Evolutionary conservation across 139 green algal genomes (phyloP).

Genomic region (Volvox reticuliferus): DNA sequence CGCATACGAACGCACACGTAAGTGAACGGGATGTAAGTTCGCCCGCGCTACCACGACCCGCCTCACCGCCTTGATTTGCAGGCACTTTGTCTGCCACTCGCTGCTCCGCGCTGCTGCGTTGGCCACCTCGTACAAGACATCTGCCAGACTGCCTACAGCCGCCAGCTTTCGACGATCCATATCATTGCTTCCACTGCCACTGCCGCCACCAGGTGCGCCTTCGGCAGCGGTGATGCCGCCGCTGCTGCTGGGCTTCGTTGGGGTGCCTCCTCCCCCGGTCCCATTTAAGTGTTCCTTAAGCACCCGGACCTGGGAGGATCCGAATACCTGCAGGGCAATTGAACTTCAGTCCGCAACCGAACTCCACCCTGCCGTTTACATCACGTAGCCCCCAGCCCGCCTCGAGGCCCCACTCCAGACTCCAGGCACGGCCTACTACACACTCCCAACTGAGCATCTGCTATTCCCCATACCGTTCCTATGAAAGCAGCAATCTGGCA

Average conservation of each 20-base stretch:
- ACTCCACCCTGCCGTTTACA: no score
- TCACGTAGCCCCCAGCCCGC: no score
- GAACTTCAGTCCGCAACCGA: no score
- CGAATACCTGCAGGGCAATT: conserved; percentile 52
- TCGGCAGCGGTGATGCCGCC: not conserved
- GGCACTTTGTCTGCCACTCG: conserved; percentile 33
- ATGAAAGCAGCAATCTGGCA: not conserved
- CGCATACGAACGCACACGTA: no score
- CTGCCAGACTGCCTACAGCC: conserved; percentile 33
- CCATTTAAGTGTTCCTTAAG: conserved; percentile 45
- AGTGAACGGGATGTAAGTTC: no score
- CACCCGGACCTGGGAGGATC: conserved; percentile 52
- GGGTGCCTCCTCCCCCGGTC: not conserved
- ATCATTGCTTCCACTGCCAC: not conserved
- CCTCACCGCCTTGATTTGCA: conserved; percentile 25
- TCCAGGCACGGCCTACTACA: no score
- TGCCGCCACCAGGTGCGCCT: not conserved
- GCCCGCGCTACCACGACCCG: not conserved
- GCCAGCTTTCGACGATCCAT: conserved; percentile 32
- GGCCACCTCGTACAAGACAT: conserved; percentile 46
- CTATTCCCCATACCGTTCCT: no score
- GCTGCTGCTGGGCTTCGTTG: not conserved
- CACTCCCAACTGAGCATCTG: no score
- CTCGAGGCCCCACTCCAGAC: no score
- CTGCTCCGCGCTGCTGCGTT: conserved; percentile 40